Base-by-base conservation (phyloP, 805 yeast species). In the Wickerhamiella slavikovae region DNA sequence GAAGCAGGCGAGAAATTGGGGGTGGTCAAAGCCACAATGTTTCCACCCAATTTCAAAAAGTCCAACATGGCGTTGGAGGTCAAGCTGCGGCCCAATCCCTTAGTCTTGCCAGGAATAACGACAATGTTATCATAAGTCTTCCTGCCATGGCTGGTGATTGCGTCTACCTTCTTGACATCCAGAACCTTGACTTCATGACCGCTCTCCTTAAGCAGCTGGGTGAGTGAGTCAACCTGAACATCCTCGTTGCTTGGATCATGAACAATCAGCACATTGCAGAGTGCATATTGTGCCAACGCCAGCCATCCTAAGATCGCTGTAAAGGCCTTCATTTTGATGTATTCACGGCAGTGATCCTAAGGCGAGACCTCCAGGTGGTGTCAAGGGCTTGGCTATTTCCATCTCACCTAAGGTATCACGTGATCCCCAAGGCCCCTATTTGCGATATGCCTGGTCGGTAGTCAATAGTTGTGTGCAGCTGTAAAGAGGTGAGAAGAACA, bases 31-130 rank as follows among this genome's bases (percentile, higher is more conserved):
- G 71, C 65, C 12, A 89, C 43, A 6, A 89, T 48, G 47, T 82
- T 76, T 36, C 94, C 94, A 27, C 85, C 79, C 10, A 56, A 60
- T 38, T 64, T 50, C 38, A 71, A 57, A 43, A 71, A 79, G 23
- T 67, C 57, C 25, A 79, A 47, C 35, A 89, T 51, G 6, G 54
- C 49, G n/a, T 54, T 48, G 9, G 65, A 58, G 11, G 60, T 48
- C 18, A 74, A 47, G 23, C 41, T 35, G 12, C 49, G 43, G 6
- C 60, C 58, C 11, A 53, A 42, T 11, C 51, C 41, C 33, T 62
- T 68, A 25, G 63, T 41, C 23, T 38, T 54, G 36, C 66, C 53
- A 11, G 85, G 82, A 28, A 72, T 57, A 13, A 76, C 34, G 17
- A 77, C 44, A 31, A 75, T 37, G 40, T 71, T 68, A 38, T 70